These are phyloP conservation scores for Paulownia fortunei DNA, from an alignment of 257 asterid species.

Conservation along the genomic window DNA sequence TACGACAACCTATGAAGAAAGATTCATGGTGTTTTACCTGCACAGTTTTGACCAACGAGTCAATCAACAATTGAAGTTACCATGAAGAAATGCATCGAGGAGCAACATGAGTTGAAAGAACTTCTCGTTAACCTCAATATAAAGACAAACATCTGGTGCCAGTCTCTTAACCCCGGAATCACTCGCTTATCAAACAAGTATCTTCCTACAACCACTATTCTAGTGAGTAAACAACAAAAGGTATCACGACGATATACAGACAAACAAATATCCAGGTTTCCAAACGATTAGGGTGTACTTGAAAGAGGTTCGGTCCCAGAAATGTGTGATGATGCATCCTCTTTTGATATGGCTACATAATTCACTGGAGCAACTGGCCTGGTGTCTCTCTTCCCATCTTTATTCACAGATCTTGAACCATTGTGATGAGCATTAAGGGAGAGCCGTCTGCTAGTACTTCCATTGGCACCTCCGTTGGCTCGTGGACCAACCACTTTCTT, in stretches of 20 bases:
- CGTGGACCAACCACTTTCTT: constrained; percentile 79
- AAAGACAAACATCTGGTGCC: constrained; percentile 15
- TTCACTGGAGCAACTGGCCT: constrained; percentile 75
- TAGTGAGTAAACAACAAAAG: not conserved
- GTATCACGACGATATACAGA: not conserved
- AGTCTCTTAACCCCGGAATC: constrained; percentile 29
- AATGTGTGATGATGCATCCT: constrained; percentile 46
- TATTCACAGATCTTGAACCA: constrained; percentile 74
- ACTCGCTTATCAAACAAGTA: constrained; percentile 3
- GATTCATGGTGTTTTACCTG: too few species aligned
- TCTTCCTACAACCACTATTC: constrained; percentile 29
- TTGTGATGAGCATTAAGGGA: constrained; percentile 84
- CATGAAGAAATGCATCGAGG: too few species aligned
- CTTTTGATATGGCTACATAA: constrained; percentile 77
- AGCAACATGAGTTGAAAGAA: not conserved
- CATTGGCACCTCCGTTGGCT: constrained; percentile 75
- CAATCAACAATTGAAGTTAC: too few species aligned
- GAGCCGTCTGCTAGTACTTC: constrained; percentile 69
- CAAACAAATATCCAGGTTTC: not conserved
- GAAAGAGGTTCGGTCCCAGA: constrained; percentile 50
- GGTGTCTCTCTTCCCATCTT: constrained; percentile 77
- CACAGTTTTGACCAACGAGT: too few species aligned
- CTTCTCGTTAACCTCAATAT: not conserved
- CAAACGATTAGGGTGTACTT: constrained; percentile 41
- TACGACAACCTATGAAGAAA: too few species aligned